phyloP scores from a whole-genome alignment of 768 basidiomycete genomes.

The Podaxis sp. region DNA sequence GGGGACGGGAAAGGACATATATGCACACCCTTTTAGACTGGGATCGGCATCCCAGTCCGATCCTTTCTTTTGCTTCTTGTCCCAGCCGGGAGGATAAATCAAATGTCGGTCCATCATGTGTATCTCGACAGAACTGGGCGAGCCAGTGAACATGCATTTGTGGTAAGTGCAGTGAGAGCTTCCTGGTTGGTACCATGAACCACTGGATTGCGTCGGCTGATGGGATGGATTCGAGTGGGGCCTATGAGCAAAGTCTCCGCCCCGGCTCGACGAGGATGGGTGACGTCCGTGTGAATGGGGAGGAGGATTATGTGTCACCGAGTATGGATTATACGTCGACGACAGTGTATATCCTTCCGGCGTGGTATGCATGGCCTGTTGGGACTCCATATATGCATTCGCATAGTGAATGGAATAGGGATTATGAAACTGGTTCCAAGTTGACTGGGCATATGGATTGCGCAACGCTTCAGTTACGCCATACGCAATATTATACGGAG shows the following conservation, averaged over 20 bases:
- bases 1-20: constrained; percentile 1
- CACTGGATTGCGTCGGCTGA: constrained; percentile 12
- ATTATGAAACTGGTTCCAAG: constrained; percentile 12
- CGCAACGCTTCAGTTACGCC: constrained; percentile 1
- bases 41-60: constrained; percentile 80
- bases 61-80: constrained; percentile 42
- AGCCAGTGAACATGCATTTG: constrained; percentile 67
- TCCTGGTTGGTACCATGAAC: constrained; percentile 63
- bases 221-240: neutral
- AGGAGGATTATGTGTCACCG: neutral
- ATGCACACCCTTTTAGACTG: constrained; percentile 65
- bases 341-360: constrained; percentile 6
- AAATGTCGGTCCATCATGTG: constrained; percentile 93
- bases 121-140: constrained; percentile 63
- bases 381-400: constrained; percentile 45
- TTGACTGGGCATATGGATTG: constrained; percentile 16
- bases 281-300: neutral
- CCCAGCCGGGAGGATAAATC: constrained; percentile 74
- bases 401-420: constrained; percentile 48
- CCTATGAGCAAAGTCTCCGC: constrained; percentile 1
- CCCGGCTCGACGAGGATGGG: neutral
- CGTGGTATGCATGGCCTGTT: constrained; percentile 7
- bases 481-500: neutral
- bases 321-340: constrained; percentile 5
- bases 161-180: constrained; percentile 53